A percentile compares a stretch with the other conserved stretches of the same genome.
Conservation (phyloP, 83 land plant genomes). For the Picea abies region DNA sequence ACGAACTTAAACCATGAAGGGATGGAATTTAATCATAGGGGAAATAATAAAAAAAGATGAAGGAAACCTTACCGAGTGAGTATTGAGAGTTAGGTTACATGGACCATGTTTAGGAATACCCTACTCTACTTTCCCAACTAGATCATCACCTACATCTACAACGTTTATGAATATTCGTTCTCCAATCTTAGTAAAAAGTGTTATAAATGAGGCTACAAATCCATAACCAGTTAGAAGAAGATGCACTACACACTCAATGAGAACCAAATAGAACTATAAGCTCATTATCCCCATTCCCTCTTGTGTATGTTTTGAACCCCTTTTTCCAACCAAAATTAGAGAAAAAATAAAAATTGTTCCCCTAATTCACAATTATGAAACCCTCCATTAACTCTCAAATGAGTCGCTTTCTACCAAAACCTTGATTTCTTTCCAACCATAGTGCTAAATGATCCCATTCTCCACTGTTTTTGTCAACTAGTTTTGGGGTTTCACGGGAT, state of each 20-base stretch:
- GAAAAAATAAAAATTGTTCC: too few relatives aligned
- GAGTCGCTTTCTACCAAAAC: too few relatives aligned
- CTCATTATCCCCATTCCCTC: too few relatives aligned
- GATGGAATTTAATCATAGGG: not conserved
- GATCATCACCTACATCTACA: constrained; percentile 99
- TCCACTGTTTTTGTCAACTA: too few relatives aligned
- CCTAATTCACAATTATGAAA: too few relatives aligned
- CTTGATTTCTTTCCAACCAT: too few relatives aligned
- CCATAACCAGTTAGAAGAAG: constrained; percentile 99
- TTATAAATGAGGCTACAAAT: constrained; percentile 99
- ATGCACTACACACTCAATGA: constrained; percentile 67
- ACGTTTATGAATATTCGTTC: constrained; percentile 99
- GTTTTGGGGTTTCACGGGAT: too few relatives aligned
- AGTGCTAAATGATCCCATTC: too few relatives aligned
- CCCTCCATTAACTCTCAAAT: too few relatives aligned
- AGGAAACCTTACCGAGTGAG: constrained; percentile 76
- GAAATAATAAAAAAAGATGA: not conserved
- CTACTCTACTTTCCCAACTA: constrained; percentile 99
- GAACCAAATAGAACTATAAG: not conserved
- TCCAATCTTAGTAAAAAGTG: constrained; percentile 97
- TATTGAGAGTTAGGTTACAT: constrained; percentile 99
- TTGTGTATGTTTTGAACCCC: too few relatives aligned
- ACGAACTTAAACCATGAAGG: too few relatives aligned
- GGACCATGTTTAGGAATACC: constrained; percentile 99
- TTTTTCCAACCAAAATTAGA: too few relatives aligned